Conservation (phyloP, 805 yeast genomes). For the Yarrowia porcina region DNA sequence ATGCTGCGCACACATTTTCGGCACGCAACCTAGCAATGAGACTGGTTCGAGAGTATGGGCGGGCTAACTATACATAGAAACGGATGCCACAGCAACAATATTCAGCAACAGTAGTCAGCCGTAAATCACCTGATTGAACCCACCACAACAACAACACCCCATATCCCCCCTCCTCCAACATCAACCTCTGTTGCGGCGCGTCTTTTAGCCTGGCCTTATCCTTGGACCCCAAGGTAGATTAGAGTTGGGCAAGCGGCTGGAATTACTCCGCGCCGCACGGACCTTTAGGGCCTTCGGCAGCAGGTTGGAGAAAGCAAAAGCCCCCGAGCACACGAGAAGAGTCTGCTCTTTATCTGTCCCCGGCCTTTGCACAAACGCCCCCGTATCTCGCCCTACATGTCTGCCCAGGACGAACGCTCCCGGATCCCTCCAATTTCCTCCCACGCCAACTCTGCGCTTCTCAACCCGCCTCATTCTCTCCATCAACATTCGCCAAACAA, state of each 20-base stretch:
- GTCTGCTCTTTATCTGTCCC: not conserved
- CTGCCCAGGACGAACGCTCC: not conserved
- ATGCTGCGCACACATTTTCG: slow-evolving; percentile 14
- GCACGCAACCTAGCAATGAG: not conserved
- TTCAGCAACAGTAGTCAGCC: too few species aligned
- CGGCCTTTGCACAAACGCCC: not conserved
- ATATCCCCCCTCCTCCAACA: too few species aligned
- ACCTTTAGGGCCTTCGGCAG: slow-evolving; percentile 15
- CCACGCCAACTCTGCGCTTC: not conserved
- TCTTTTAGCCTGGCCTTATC: slow-evolving; percentile 5
- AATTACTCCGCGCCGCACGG: slow-evolving; percentile 26
- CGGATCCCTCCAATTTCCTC: not conserved
- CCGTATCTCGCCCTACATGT: not conserved
- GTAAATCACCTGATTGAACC: too few species aligned
- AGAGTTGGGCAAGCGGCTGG: slow-evolving; percentile 25
- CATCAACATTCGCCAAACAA: not conserved
- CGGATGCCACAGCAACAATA: too few species aligned
- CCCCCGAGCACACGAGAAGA: not conserved
- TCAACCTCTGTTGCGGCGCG: too few species aligned
- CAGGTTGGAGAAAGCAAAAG: slow-evolving; percentile 1
- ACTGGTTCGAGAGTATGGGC: too few species aligned
- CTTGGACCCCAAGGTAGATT: not conserved
- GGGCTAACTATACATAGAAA: too few species aligned
- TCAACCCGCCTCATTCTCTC: not conserved
- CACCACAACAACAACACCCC: not conserved